These are phyloP conservation scores for Gaultheria prostrata DNA, from an alignment of 148 eudicot species.

Conservation along the genomic window DNA sequence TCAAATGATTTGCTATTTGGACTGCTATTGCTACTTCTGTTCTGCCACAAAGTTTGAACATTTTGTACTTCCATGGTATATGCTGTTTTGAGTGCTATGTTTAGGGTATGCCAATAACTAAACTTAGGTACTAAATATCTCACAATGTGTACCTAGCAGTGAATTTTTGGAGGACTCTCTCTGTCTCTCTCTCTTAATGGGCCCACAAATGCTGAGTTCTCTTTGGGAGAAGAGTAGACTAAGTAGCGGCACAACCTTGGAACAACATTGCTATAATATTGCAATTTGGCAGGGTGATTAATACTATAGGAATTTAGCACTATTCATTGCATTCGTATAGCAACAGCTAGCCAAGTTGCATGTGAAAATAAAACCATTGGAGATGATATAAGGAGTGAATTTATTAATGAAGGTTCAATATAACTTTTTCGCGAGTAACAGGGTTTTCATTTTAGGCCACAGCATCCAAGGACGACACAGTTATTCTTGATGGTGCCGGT, in stretches of 20 bases:
- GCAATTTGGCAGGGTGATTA: neutral
- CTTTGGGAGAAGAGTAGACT: neutral
- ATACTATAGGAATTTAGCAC: neutral
- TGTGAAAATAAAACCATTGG: neutral
- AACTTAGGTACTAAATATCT: neutral
- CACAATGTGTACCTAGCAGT: neutral
- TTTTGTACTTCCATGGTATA: neutral
- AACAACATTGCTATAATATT: neutral
- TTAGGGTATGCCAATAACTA: neutral
- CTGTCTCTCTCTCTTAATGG: neutral
- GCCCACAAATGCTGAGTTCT: neutral
- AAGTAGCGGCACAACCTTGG: neutral
- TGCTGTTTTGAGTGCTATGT: neutral
- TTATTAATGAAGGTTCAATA: neutral
- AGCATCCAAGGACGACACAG: conserved; percentile 85
- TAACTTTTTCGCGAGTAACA: neutral
- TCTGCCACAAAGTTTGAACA: neutral
- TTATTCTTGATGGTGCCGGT: conserved; percentile 93
- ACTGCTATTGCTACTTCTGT: neutral
- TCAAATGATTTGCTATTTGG: neutral
- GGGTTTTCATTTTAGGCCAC: conserved; percentile 46
- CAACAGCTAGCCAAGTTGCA: neutral
- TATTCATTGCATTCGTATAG: neutral
- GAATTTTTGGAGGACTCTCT: neutral
- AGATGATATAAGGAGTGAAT: neutral